Conservation (phyloP, 495 filamentous ascomycete genomes). For the Penicillium diatomitis region DNA sequence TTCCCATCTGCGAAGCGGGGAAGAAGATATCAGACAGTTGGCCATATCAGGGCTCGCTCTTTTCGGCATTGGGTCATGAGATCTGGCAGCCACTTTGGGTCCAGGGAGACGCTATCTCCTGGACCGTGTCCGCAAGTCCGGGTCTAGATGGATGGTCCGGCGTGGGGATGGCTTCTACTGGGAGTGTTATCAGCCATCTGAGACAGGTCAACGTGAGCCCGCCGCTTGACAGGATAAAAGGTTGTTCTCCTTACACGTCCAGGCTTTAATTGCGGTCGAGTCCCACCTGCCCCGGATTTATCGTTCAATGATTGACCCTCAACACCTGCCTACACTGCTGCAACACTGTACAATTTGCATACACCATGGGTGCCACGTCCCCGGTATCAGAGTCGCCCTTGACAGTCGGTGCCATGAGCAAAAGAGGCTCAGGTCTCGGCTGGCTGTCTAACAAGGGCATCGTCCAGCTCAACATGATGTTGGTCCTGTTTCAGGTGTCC, state of each 20-base stretch:
- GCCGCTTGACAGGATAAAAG: too few relatives aligned
- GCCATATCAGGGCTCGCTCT: too few relatives aligned
- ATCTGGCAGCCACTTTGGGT: neutral
- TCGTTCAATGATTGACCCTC: neutral
- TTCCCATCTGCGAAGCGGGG: too few relatives aligned
- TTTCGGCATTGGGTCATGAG: too few relatives aligned
- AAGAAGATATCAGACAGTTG: too few relatives aligned
- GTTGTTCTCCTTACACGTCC: too few relatives aligned
- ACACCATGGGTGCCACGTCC: neutral
- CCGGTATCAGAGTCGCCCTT: slow-evolving; percentile 5
- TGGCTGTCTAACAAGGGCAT: slow-evolving; percentile 11
- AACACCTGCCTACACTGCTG: neutral
- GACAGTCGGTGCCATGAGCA: slow-evolving; percentile 4
- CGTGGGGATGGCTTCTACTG: neutral
- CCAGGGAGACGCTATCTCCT: neutral
- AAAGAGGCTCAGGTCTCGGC: neutral
- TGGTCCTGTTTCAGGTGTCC: slow-evolving; percentile 10
- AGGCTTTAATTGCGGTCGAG: too few relatives aligned
- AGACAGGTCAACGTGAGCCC: too few relatives aligned
- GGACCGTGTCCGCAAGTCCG: neutral
- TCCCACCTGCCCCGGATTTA: too few relatives aligned
- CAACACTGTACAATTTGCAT: neutral
- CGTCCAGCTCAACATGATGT: slow-evolving; percentile 11
- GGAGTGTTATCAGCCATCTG: too few relatives aligned
- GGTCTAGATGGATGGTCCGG: neutral